Conservation (phyloP, 2,329 filamentous ascomycete species). For the Aspergillus caelatus region DNA sequence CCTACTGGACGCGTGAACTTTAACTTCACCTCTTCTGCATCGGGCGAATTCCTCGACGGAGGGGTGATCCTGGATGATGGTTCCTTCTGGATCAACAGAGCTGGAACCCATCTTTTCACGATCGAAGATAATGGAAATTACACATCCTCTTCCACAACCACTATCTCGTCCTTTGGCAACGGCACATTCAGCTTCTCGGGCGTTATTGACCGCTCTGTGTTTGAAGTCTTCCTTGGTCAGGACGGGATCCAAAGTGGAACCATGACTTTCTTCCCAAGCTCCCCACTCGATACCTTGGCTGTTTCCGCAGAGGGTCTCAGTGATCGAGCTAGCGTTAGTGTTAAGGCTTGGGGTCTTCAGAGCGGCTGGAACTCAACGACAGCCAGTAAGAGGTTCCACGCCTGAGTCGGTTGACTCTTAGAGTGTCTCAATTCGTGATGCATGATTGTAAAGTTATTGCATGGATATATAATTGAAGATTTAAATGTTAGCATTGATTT, state of each 20-base stretch:
- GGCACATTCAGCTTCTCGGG: constrained; percentile 49
- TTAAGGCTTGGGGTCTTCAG: constrained; percentile 17
- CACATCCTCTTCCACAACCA: constrained; percentile 56
- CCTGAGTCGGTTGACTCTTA: background rate
- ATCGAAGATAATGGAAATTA: constrained; percentile 54
- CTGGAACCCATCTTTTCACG: constrained; percentile 51
- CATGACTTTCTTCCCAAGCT: constrained; percentile 54
- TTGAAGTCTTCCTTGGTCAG: constrained; percentile 59
- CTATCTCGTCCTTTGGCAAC: constrained; percentile 22
- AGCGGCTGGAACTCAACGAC: constrained; percentile 37
- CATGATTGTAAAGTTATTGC: background rate
- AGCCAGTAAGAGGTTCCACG: background rate
- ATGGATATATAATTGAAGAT: background rate
- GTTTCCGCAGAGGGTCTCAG: constrained; percentile 15
- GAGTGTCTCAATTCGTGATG: background rate
- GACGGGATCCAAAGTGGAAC: constrained; percentile 54
- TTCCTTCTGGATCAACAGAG: constrained; percentile 56
- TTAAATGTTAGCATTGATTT: background rate
- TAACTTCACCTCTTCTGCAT: constrained; percentile 54
- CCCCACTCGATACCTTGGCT: constrained; percentile 32
- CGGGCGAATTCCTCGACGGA: constrained; percentile 53
- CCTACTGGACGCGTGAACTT: constrained; percentile 52
- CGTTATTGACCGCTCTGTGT: constrained; percentile 57
- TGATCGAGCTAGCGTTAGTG: background rate
- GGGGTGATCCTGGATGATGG: constrained; percentile 55